Percentiles rank a stretch among this genome's conserved stretches.
Evolutionary conservation across 2,329 filamentous ascomycete genomes (phyloP).

Genomic region (Arthrobotrys sinensis): DNA sequence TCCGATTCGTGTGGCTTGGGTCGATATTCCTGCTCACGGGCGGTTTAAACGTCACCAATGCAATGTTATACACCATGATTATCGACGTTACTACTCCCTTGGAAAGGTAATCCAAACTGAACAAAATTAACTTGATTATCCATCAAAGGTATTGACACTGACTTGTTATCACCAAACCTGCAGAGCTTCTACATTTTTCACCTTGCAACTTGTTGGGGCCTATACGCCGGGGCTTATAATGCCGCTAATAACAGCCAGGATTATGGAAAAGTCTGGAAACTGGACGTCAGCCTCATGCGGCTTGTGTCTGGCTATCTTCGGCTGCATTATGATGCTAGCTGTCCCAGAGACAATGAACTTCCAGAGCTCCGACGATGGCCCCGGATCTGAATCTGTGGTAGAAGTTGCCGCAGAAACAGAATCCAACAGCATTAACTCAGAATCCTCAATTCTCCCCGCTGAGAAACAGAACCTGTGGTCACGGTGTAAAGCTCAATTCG

Average conservation of each 20-base stretch:
- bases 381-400: neutral
- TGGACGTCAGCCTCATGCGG: constrained; percentile 32
- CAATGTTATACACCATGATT: constrained; percentile 52
- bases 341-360: constrained; percentile 49
- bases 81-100: constrained; percentile 46
- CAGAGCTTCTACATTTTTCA: constrained; percentile 56
- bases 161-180: neutral
- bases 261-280: constrained; percentile 45
- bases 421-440: constrained; percentile 7
- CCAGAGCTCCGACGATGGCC: neutral
- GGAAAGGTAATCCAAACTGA: constrained; percentile 30
- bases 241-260: constrained; percentile 26
- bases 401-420: neutral
- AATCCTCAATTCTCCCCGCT: neutral
- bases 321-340: constrained; percentile 6
- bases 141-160: neutral
- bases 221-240: constrained; percentile 36
- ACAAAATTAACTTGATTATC: neutral
- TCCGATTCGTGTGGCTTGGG: constrained; percentile 48
- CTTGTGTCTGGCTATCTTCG: constrained; percentile 1
- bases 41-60: constrained; percentile 35
- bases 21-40: constrained; percentile 45
- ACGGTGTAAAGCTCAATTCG: constrained; percentile 11
- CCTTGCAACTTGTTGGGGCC: constrained; percentile 41
- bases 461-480: constrained; percentile 16